Conservation (phyloP, 1,139 yeast species). For the Candida frijolesensis region DNA sequence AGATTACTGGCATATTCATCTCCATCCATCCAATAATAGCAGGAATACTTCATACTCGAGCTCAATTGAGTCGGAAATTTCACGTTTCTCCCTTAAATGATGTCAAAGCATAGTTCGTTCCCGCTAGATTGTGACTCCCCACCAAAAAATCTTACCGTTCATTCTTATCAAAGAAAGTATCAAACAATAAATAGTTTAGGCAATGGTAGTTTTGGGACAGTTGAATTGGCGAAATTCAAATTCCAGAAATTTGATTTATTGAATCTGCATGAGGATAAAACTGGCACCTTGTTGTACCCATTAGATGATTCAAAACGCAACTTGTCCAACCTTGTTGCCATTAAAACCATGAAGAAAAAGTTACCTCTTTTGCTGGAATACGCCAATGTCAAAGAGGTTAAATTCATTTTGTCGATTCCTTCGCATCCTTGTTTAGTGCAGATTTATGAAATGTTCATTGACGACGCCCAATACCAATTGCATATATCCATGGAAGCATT, state of each 20-base stretch:
- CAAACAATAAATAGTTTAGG: slow-evolving; percentile 60
- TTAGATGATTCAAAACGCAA: slow-evolving; percentile 28
- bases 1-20: neutral
- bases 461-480: slow-evolving; percentile 54
- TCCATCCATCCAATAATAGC: neutral
- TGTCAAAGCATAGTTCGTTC: slow-evolving; percentile 10
- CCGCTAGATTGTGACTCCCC: slow-evolving; percentile 21
- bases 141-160: slow-evolving; percentile 37
- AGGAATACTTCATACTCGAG: neutral
- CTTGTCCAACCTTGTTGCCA: slow-evolving; percentile 65
- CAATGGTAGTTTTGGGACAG: slow-evolving; percentile 79
- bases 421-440: slow-evolving; percentile 74
- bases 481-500: slow-evolving; percentile 89
- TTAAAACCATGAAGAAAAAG: slow-evolving; percentile 73
- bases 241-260: slow-evolving; percentile 18
- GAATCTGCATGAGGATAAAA: slow-evolving; percentile 17
- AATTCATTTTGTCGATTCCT: slow-evolving; percentile 69
- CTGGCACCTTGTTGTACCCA: slow-evolving; percentile 56
- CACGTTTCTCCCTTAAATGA: neutral
- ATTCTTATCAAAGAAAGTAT: slow-evolving; percentile 47
- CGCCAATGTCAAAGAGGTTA: slow-evolving; percentile 69
- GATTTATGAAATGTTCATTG: slow-evolving; percentile 78
- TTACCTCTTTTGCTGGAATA: slow-evolving; percentile 56
- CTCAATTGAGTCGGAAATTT: neutral
- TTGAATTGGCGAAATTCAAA: slow-evolving; percentile 57